Evolutionary conservation across 2,329 filamentous ascomycete species (phyloP), one percentile per base, ranked within the genome.

Genomic region (Penicillium sp.): DNA sequence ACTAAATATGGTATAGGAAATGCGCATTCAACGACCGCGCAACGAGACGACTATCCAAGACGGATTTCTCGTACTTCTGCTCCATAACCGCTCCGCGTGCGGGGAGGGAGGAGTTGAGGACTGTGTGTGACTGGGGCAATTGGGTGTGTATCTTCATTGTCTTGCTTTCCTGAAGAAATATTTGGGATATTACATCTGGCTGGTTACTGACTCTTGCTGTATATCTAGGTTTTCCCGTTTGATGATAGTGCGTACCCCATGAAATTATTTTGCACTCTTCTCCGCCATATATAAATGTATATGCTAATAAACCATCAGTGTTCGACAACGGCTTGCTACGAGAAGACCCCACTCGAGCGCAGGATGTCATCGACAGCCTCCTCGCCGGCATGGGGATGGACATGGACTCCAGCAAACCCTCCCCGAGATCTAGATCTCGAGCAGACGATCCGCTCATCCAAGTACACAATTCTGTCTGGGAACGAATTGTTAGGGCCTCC

Each of bases 261-360:
- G 57, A 30, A 44, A 35, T 13, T 9, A 35, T 35, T 9, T 9
- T 26, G 26, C 31, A 2, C 7, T 35, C 31, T 35, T 13, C 31
- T 35, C 3, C 7, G 31, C 13, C 3, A 35, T 13, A 11, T 41
- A 3, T 11, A 8, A 5, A 13, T 13, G 15, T 13, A 41, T 15
- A 41, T 41, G 35, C 35, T 41, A 41, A 41, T 4, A 7, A 31
- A 51, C 17, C 31, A 51, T 19, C 49, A 77, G 67, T 65, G 41
- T 74, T 74, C 31, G 73, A 75, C 51, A 73, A 74, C 52, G 74
- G 74, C 1, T 61, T 64, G n/a, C 62, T 75, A 21, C 70, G 65
- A 44, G 60, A 67, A 19, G 66, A 75, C 48, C 63, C 63, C 3
- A 52, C 59, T 5, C 60, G 60, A 15, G 71, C 74, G 1, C 64